Base-by-base conservation (phyloP, 2,329 filamentous ascomycete genomes). In the Macrophomina phaseolina region DNA sequence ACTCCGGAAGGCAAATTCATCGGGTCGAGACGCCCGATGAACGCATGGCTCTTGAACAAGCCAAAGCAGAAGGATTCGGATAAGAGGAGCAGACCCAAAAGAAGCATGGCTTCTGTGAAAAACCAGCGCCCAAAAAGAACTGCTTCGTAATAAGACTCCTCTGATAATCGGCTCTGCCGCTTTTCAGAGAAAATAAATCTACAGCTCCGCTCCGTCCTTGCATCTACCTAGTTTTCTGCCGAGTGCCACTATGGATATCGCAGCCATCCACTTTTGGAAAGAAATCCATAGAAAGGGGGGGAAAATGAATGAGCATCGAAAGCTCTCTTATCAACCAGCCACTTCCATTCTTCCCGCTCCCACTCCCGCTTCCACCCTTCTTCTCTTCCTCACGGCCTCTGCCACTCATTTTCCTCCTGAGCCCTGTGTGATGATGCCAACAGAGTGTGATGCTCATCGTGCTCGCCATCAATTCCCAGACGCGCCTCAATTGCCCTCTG, bases 1-100 rank as follows among this genome's bases (percentile, higher is more conserved):
- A 91, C 87, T 34, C 95, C 95, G 0, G 85, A 93, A 67, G 95
- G 95, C n/a, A 89, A 88, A 72, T 95, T 91, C 71, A 83, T 98
- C 36, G 90, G 85, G 0, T 80, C 82, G 9, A 83, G 92, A 42
- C 77, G 76, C 70, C 90, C 91, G 1, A 89, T 96, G 83, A 89
- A 90, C 71, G 91, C 88, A 6, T 93, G 89, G 86, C 67, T 89
- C 67, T 76, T 90, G 14, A 78, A 80, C 69, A 80, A 82, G 70
- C 87, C 87, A 75, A 86, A 86, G 34, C 81, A 80, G 14, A 78
- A 81, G 30, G 78, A 79, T 28, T 79, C 83, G 66, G 82, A 85
- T 66, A 82, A 80, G 73, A 84, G 80, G 71, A 80, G 76, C 16
- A 81, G 91, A 67, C 91, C 90, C 32, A 84, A 90, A 71, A 85